Base-by-base conservation (phyloP, 352 stramenopile species). In the Globisporangium cederbergense region DNA sequence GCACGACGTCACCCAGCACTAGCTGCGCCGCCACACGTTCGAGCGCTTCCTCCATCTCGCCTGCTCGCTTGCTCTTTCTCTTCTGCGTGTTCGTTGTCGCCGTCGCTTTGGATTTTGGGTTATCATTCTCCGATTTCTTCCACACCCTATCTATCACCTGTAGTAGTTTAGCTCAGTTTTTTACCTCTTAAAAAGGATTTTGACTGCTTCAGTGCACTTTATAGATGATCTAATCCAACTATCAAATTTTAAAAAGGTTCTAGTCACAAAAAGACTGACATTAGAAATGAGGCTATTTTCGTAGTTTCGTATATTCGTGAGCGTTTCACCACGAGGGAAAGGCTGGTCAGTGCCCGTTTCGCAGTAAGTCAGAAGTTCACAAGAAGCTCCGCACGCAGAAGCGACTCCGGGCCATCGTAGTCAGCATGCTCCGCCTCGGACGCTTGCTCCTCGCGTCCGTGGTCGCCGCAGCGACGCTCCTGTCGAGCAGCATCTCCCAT, bases 1-100 rank as follows among this genome's bases (percentile, higher is more conserved):
- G 74, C 66, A 91, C 67, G 43, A 91, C 74, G 71, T 89, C 82
- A 18, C 82, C 70, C 40, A 62, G 25, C 43, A 43, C 25, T 62
- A 74, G 38, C 13, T 49, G 54, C 46, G 57, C 57, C 40, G 30
- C 38, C n/a, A 69, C n/a, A 20, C 32, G 36, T 18, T 61, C 57
- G 0, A 68, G 47, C 14, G 30, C 42, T 64, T 58, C 57, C 18
- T 65, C 49, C 30, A 56, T 64, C 60, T 50, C 18, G 28, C 13
- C 40, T 4, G 2, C 6, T 34, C n/a, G 47, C 4, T 52, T 7
- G 20, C 22, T 54, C 18, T 8, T 28, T 52, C 22, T 56, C 7
- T 46, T 46, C 13, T 42, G 18, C 18, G 16, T 10, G 25, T 30
- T 8, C 6, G 14, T 40, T 56, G 32, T 20, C 50, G 30, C 30